Base-by-base conservation (phyloP, 805 yeast species). In the Metschnikowia dekortorum region DNA sequence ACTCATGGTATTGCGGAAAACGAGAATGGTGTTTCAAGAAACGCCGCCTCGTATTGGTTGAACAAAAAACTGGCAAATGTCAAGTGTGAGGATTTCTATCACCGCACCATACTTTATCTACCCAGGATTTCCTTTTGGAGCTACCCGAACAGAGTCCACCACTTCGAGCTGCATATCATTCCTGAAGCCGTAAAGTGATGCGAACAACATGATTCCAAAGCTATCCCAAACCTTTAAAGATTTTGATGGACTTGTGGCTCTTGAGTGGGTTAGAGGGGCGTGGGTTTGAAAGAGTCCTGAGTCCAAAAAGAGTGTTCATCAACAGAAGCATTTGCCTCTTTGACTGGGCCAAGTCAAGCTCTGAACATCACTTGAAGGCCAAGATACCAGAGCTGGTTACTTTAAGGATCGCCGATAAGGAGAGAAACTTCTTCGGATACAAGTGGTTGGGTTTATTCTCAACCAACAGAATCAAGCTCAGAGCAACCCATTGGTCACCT, bases 141-240 rank as follows among this genome's bases (percentile, higher is more conserved):
- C 65, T 94, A 94, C 75, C 98, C 99, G 64, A 94, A 94, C 84
- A 87, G 99, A 79, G 99, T 91, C 97, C 39, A 89, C 97, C 53
- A 81, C 86, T 51, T 94, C 88, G 95, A 91, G 71, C 82, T 91
- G 60, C 94, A 94, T 74, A 71, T 81, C 65, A 94, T 94, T 55
- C 99, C 99, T 59, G 99, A 94, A 78, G 98, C 98, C 59, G 89
- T 94, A 66, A 89, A 53, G 89, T 92, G 55, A 81, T 94, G 64
- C 87, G 99, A 67, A 94, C 99, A 56, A 80, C 94, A 68, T 84
- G 99, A 77, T 94, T 80, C 83, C 97, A 90, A 76, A 98, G 99
- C 46, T 94, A 94, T 92, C 97, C 98, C 53, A 96, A 92, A 76
- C 92, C 94, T 70, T 85, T 91, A 69, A 91, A 91, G 76, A 97